These are phyloP conservation scores for Nemania diffusa DNA, from an alignment of 2,329 filamentous ascomycete genomes.

Conservation along the genomic window DNA sequence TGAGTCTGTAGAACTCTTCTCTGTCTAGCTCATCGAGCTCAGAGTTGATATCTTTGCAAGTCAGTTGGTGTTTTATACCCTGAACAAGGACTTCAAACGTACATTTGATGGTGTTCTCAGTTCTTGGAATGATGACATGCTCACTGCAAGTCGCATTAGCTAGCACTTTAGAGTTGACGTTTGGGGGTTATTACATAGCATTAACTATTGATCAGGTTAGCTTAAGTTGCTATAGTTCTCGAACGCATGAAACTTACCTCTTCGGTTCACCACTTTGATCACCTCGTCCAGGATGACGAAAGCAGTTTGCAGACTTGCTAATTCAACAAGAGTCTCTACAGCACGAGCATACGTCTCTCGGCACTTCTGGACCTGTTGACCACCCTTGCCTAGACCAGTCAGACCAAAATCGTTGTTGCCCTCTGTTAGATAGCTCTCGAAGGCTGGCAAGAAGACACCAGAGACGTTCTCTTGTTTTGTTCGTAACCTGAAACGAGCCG, in stretches of 20 bases:
- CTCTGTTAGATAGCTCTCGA: slow-evolving; percentile 90
- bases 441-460: slow-evolving; percentile 91
- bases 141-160: slow-evolving; percentile 63
- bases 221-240: slow-evolving; percentile 15
- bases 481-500: slow-evolving; percentile 89
- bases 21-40: slow-evolving; percentile 97
- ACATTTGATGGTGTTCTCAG: slow-evolving; percentile 99
- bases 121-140: slow-evolving; percentile 96
- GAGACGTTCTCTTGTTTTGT: slow-evolving; percentile 99
- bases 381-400: slow-evolving; percentile 95
- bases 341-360: slow-evolving; percentile 95
- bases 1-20: slow-evolving; percentile 97
- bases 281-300: slow-evolving; percentile 99
- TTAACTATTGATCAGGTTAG: slow-evolving; percentile 71
- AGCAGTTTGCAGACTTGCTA: slow-evolving; percentile 95
- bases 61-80: slow-evolving; percentile 11
- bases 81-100: slow-evolving; percentile 47
- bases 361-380: slow-evolving; percentile 94
- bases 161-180: neutral
- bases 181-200: slow-evolving; percentile 72
- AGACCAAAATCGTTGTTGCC: slow-evolving; percentile 95
- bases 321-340: slow-evolving; percentile 93
- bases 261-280: slow-evolving; percentile 97
- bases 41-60: slow-evolving; percentile 85
- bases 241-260: slow-evolving; percentile 67